Evolutionary conservation across 805 yeast species (phyloP).

Genomic region (Candida easanensis): DNA sequence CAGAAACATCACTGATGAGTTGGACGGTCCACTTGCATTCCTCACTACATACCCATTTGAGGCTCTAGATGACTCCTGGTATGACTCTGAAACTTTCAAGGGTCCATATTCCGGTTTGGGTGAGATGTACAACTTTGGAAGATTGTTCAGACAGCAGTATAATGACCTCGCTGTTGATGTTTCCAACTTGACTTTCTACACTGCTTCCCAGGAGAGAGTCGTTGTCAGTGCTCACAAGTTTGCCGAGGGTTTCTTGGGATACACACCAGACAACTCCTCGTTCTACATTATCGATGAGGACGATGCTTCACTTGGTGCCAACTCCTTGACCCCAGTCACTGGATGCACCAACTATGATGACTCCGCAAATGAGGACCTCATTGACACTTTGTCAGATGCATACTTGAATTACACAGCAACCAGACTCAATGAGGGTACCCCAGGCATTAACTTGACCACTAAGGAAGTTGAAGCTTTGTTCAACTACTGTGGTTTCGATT

Average conservation of each 20-base stretch:
- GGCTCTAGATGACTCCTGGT: slow-evolving; percentile 35
- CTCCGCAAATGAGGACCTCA: slow-evolving; percentile 25
- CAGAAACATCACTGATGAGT: slow-evolving; percentile 32
- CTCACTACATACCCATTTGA: slow-evolving; percentile 44
- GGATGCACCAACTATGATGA: slow-evolving; percentile 41
- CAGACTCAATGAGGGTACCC: slow-evolving; percentile 35
- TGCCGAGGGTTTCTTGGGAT: slow-evolving; percentile 51
- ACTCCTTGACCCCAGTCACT: slow-evolving; percentile 50
- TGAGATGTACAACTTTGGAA: slow-evolving; percentile 49
- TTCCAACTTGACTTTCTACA: slow-evolving; percentile 46
- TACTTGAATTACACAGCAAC: slow-evolving; percentile 25
- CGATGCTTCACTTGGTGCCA: slow-evolving; percentile 45
- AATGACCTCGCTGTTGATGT: slow-evolving; percentile 34
- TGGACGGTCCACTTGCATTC: slow-evolving; percentile 20
- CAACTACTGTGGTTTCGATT: slow-evolving; percentile 48
- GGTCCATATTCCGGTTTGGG: slow-evolving; percentile 52
- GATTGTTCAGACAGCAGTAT: slow-evolving; percentile 46
- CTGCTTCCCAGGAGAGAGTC: slow-evolving; percentile 54
- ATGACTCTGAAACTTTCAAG: slow-evolving; percentile 50
- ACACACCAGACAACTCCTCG: slow-evolving; percentile 37
- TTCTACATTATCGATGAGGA: slow-evolving; percentile 45
- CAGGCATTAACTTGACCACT: slow-evolving; percentile 38
- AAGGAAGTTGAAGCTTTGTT: slow-evolving; percentile 41
- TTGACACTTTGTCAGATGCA: slow-evolving; percentile 27
- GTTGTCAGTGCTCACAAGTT: slow-evolving; percentile 53